These are phyloP conservation scores for Malbranchea zuffiana DNA, from an alignment of 2,329 filamentous ascomycete species.

Conservation along the genomic window DNA sequence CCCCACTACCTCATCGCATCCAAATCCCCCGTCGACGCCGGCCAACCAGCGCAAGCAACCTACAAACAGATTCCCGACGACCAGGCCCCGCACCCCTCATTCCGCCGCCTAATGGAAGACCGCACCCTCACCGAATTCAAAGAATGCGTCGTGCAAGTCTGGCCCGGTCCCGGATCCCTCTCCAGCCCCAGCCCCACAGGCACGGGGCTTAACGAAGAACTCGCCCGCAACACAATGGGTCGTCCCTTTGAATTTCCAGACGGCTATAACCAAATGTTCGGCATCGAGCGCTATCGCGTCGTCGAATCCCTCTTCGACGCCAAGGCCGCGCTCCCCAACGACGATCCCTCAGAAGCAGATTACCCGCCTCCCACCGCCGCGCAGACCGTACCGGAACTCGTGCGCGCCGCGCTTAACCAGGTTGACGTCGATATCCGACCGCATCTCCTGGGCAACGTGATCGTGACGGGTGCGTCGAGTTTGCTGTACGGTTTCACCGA, in stretches of 20 bases:
- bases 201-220: conserved; percentile 61
- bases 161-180: conserved; percentile 68
- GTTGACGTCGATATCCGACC: conserved; percentile 85
- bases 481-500: conserved; percentile 88
- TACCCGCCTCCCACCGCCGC: conserved; percentile 50
- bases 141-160: conserved; percentile 90
- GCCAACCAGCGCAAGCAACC: conserved; percentile 63
- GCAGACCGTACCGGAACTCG: conserved; percentile 73
- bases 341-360: conserved; percentile 32
- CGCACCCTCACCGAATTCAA: conserved; percentile 92
- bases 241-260: conserved; percentile 95
- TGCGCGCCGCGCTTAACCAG: conserved; percentile 62
- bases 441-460: conserved; percentile 74
- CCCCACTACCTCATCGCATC: conserved; percentile 81
- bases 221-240: conserved; percentile 59
- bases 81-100: conserved; percentile 54
- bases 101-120: conserved; percentile 78
- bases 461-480: conserved; percentile 80
- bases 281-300: conserved; percentile 72
- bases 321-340: conserved; percentile 53
- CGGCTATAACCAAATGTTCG: conserved; percentile 91
- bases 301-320: conserved; percentile 89
- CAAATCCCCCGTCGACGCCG: conserved; percentile 81
- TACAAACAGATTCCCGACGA: conserved; percentile 57
- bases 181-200: conserved; percentile 41